Conservation (phyloP, 1,284 basidiomycete genomes). For the Meira miltonrushii region DNA sequence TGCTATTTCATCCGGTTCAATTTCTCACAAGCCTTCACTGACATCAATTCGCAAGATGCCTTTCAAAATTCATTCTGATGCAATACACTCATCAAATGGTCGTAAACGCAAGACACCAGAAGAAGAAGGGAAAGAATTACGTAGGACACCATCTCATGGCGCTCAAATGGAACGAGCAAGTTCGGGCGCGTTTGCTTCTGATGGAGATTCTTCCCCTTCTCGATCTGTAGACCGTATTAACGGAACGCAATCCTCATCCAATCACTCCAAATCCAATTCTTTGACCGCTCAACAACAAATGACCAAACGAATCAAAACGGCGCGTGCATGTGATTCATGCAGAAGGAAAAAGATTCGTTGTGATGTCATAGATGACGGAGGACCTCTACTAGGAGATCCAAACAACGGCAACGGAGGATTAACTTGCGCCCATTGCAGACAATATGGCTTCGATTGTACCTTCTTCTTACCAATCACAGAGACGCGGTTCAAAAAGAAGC, state of each 20-base stretch:
- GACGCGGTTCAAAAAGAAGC: conserved; percentile 95
- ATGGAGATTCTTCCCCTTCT: not conserved
- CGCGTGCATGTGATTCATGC: conserved; percentile 83
- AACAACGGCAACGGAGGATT: conserved; percentile 39
- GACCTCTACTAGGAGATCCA: conserved; percentile 29
- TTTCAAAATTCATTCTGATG: too few species aligned
- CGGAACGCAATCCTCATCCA: not conserved
- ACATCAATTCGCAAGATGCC: too few species aligned
- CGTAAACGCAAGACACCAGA: too few species aligned
- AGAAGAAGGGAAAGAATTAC: too few species aligned
- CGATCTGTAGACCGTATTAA: not conserved
- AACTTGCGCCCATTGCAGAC: conserved; percentile 35
- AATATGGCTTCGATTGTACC: conserved; percentile 43
- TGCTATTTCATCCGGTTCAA: too few species aligned
- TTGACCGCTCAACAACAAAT: not conserved
- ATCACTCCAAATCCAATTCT: not conserved
- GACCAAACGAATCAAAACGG: conserved; percentile 85
- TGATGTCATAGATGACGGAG: conserved; percentile 46
- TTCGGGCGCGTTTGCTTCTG: not conserved
- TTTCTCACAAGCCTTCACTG: too few species aligned
- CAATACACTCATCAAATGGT: too few species aligned
- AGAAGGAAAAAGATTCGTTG: conserved; percentile 85
- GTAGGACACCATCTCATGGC: too few species aligned
- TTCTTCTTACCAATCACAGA: conserved; percentile 97
- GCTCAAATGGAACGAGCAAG: not conserved